Evolutionary conservation across 768 basidiomycete species (phyloP), one percentile per base, ranked within the genome.

Genomic region (Agrocybe chaxingu): DNA sequence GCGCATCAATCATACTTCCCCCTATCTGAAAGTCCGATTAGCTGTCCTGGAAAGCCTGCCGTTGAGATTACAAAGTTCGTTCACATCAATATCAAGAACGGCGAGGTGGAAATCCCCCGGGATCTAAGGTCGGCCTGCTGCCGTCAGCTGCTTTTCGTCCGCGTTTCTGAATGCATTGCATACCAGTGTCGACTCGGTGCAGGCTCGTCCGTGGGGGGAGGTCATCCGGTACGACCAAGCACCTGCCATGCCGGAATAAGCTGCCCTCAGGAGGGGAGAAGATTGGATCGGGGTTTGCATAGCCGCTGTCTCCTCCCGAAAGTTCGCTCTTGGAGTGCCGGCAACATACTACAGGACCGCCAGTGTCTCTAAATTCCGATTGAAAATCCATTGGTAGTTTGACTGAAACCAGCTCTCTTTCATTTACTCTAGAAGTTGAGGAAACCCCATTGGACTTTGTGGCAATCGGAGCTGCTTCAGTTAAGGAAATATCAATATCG

Each of bases 51-150:
- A 16, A 66, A 69, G 45, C 81, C 89, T 43, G 82, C 84, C 8
- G 72, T 88, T 9, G 90, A 92, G 66, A 75, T 90, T 31, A 90
- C 89, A 7, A 76, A 72, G 38, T 62, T 75, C n/a, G 66, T 78
- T 30, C 65, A 71, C 7, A 66, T 87, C 40, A 70, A 85, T 51
- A 50, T 69, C 44, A 53, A 51, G 12, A 74, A 74, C 35, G 78
- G 78, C 10, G 74, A 78, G 59, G 73, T 88, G 4, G 71, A 77
- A 53, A 62, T 85, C 36, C 79, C 79, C 38, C 43, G 66, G 32
- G 59, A 66, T 37, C 54, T 67, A 33, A 73, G 69, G 82, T 79
- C 50, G 51, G 75, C 50, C 31, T 31, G 44, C 8, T 7, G 18
- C 47, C 16, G 43, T 47, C 9, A 38, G 41, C 16, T n/a, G 29